These are phyloP conservation scores for Cephaloascus albidus DNA, from an alignment of 805 yeast genomes.

Conservation along the genomic window DNA sequence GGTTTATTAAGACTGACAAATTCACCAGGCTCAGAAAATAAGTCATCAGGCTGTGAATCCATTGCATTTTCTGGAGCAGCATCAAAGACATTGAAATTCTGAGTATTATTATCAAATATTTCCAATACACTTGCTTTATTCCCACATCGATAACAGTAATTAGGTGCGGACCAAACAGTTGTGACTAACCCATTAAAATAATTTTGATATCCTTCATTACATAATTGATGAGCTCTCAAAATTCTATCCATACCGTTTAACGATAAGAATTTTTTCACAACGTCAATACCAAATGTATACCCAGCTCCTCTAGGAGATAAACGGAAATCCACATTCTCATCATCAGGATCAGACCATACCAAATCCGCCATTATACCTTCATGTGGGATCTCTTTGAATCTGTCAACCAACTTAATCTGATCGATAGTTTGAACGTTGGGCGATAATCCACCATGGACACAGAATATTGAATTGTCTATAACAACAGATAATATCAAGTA, in stretches of 20 bases:
- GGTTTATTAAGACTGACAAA: slow-evolving; percentile 4
- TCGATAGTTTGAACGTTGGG: slow-evolving; percentile 93
- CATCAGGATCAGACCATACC: slow-evolving; percentile 98
- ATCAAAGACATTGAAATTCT: slow-evolving; percentile 87
- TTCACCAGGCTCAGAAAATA: slow-evolving; percentile 22
- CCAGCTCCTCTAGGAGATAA: slow-evolving; percentile 97
- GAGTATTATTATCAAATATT: slow-evolving; percentile 50
- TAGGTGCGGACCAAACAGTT: slow-evolving; percentile 98
- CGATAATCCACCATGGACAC: slow-evolving; percentile 94
- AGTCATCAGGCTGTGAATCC: slow-evolving; percentile 28
- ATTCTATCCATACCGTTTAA: slow-evolving; percentile 74
- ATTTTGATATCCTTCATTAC: slow-evolving; percentile 92
- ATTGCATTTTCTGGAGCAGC: slow-evolving; percentile 91
- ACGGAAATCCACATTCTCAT: slow-evolving; percentile 68
- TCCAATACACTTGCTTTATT: slow-evolving; percentile 97
- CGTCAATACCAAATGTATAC: slow-evolving; percentile 86
- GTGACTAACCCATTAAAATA: slow-evolving; percentile 86
- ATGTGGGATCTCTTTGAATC: slow-evolving; percentile 94
- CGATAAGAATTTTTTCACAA: slow-evolving; percentile 77
- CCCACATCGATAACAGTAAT: slow-evolving; percentile 95
- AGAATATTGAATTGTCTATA: slow-evolving; percentile 82
- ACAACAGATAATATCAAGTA: slow-evolving; percentile 83
- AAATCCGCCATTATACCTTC: slow-evolving; percentile 99
- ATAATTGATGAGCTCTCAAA: slow-evolving; percentile 89
- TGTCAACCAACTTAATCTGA: slow-evolving; percentile 81